These are phyloP conservation scores for Trichoderma guizhouense DNA, from an alignment of 2,329 filamentous ascomycete genomes.

Conservation along the genomic window DNA sequence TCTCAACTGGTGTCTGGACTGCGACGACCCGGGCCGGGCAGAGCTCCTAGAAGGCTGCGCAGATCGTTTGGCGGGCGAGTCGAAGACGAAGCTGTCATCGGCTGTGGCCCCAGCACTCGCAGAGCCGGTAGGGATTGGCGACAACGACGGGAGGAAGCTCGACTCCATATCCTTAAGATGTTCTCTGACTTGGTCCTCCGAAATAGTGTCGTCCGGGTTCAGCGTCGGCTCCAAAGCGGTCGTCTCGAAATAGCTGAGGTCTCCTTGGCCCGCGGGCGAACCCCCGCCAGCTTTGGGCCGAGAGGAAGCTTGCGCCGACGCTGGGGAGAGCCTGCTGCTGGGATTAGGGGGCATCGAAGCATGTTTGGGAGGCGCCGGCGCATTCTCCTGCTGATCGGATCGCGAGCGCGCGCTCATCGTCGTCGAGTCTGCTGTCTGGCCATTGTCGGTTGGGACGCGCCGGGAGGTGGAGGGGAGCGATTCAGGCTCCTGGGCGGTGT, in stretches of 20 bases:
- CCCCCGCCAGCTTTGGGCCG: background rate
- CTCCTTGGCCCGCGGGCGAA: conserved; percentile 21
- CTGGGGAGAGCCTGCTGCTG: conserved; percentile 1
- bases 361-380: conserved; percentile 12
- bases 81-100: conserved; percentile 61
- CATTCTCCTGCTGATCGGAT: conserved; percentile 3
- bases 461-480: conserved; percentile 5
- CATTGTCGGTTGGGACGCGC: conserved; percentile 10
- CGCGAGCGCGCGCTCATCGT: conserved; percentile 1
- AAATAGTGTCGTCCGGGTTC: conserved; percentile 45
- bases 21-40: background rate
- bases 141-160: conserved; percentile 58
- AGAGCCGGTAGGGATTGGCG: conserved; percentile 50
- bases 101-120: conserved; percentile 39
- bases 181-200: conserved; percentile 51
- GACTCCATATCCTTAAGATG: conserved; percentile 64
- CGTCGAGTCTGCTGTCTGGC: background rate
- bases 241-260: conserved; percentile 44
- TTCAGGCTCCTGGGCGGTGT: conserved; percentile 16
- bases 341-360: background rate
- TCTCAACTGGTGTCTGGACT: background rate
- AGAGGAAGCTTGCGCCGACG: background rate
- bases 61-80: conserved; percentile 39
- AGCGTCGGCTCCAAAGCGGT: conserved; percentile 35
- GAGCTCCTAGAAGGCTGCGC: conserved; percentile 8